phyloP scores from a whole-genome alignment of 1,284 basidiomycete species.

The Meira miltonrushii region DNA sequence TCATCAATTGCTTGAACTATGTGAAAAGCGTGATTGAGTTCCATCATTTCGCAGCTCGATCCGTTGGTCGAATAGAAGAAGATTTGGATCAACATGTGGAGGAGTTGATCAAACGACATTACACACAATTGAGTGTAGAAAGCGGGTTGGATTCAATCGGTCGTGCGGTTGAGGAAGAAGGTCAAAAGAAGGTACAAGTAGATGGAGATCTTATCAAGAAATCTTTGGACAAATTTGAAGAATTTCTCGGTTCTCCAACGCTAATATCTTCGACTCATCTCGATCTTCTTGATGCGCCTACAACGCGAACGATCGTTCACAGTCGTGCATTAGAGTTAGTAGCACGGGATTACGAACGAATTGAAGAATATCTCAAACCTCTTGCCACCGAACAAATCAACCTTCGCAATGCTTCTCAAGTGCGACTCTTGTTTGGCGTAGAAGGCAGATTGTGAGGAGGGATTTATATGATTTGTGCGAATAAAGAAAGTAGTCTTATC shows the following conservation, averaged over 20 bases:
- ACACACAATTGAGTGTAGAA: background rate
- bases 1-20: constrained; percentile 28
- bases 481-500: too few relatives aligned
- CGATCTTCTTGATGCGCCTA: constrained; percentile 16
- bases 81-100: constrained; percentile 11
- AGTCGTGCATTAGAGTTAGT: constrained; percentile 17
- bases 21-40: constrained; percentile 16
- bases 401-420: too few relatives aligned
- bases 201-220: constrained; percentile 8
- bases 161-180: background rate
- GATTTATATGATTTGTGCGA: too few relatives aligned
- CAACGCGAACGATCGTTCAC: constrained; percentile 20
- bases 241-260: constrained; percentile 23
- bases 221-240: constrained; percentile 18
- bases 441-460: too few relatives aligned
- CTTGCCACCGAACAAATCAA: too few relatives aligned
- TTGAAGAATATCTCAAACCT: too few relatives aligned
- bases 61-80: background rate
- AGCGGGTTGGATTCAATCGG: constrained; percentile 7
- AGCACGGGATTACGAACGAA: constrained; percentile 17
- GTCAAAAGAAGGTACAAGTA: background rate
- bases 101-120: background rate
- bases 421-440: too few relatives aligned
- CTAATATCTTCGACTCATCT: constrained; percentile 24
- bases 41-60: constrained; percentile 15